Base-by-base conservation (phyloP, 352 stramenopile genomes). In the Pythium insidiosum region DNA sequence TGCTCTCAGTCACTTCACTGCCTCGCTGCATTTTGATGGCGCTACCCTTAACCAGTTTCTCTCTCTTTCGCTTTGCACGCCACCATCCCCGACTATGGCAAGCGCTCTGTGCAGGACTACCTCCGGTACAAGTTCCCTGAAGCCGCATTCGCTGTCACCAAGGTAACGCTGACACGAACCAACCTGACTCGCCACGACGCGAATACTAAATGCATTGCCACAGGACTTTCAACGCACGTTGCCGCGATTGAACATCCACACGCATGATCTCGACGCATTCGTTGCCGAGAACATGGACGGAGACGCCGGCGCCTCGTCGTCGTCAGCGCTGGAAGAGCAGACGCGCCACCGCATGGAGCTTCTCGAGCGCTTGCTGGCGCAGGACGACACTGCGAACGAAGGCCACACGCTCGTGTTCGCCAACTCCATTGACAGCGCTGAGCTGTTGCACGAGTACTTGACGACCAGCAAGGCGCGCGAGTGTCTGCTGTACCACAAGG, bases 31-130 rank as follows among this genome's bases (percentile, higher is more conserved):
- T n/a, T n/a, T n/a, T n/a, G n/a, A n/a, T n/a, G n/a, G n/a, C n/a
- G n/a, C n/a, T n/a, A 47, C 43, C 55, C 50, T 59, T 49, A 58
- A 38, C 30, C 6, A 38, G 18, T 16, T 16, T n/a, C 33, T 22
- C 18, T 70, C 33, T 68, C 13, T 43, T 50, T 53, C 25, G 23
- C 18, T 43, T 29, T 45, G 34, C 52, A 85, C 57, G 79, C 79
- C 13, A 91, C 79, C 21, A 88, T 91, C 52, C 76, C 75, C 29
- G 66, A 86, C 49, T 88, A 91, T 37, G 79, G 79, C 42, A 84
- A 83, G 47, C 58, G 69, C 0, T 88, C 79, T 0, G 73, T 88
- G 22, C 69, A 64, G 7, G 57, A 73, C 24, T 88, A 70, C 50
- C 76, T 91, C 47, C 56, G 81, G 39, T 66, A 86, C 58, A 91